Evolutionary conservation across 768 basidiomycete genomes (phyloP).

Genomic region (Lactifluus volemus): DNA sequence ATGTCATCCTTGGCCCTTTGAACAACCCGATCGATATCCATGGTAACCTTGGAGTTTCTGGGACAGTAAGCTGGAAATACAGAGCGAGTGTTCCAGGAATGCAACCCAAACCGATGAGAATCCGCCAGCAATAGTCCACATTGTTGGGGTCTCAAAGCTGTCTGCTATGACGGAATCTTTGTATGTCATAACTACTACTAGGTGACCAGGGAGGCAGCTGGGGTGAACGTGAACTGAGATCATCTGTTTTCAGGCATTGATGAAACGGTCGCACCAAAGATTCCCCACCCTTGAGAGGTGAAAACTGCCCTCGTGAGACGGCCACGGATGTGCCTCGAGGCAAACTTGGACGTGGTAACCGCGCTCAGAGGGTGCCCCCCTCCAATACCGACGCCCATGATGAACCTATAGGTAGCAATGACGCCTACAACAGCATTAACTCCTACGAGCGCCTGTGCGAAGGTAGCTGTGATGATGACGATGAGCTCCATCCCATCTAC

Average conservation of each 20-base stretch:
- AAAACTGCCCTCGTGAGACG: constrained; percentile 87
- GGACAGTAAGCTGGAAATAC: constrained; percentile 89
- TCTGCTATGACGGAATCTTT: constrained; percentile 47
- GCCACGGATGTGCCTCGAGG: constrained; percentile 65
- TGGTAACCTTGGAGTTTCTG: constrained; percentile 88
- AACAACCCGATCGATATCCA: constrained; percentile 84
- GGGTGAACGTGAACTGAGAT: constrained; percentile 16
- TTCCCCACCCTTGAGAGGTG: constrained; percentile 84
- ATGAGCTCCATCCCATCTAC: constrained; percentile 65
- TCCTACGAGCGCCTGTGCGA: constrained; percentile 74
- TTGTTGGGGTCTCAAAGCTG: constrained; percentile 31
- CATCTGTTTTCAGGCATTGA: not conserved
- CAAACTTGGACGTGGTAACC: constrained; percentile 85
- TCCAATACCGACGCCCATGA: constrained; percentile 77
- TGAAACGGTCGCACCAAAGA: constrained; percentile 44
- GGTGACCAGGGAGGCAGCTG: constrained; percentile 59
- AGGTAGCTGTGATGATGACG: constrained; percentile 73
- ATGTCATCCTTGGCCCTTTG: constrained; percentile 67
- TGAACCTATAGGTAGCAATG: constrained; percentile 78
- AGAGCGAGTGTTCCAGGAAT: constrained; percentile 74
- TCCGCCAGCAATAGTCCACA: constrained; percentile 77
- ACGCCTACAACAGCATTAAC: constrained; percentile 58
- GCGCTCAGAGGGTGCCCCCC: constrained; percentile 84
- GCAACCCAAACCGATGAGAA: constrained; percentile 82
- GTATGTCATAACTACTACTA: constrained; percentile 59